These are phyloP conservation scores for Coemansia sp. DNA, from an alignment of 192 early-diverging fungal species.

Conservation along the genomic window DNA sequence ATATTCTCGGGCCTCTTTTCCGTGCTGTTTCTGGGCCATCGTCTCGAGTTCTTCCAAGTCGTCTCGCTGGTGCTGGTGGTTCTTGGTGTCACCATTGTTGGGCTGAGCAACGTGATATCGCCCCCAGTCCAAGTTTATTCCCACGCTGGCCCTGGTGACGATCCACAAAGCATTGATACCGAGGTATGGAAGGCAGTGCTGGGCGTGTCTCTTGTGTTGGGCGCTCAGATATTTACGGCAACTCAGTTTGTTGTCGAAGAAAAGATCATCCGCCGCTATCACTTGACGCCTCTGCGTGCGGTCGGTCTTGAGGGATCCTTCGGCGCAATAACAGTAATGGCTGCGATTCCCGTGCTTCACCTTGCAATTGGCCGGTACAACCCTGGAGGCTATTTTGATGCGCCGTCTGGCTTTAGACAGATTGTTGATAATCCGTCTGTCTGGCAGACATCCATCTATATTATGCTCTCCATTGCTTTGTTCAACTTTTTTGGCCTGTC, in stretches of 20 bases:
- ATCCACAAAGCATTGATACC: slow-evolving; percentile 24
- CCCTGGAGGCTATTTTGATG: slow-evolving; percentile 82
- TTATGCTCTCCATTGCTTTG: slow-evolving; percentile 88
- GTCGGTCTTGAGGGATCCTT: slow-evolving; percentile 94
- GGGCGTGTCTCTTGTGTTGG: slow-evolving; percentile 81
- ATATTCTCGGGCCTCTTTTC: slow-evolving; percentile 92
- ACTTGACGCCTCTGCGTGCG: slow-evolving; percentile 80
- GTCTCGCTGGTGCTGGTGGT: slow-evolving; percentile 80
- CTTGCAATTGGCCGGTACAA: slow-evolving; percentile 62
- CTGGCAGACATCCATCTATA: slow-evolving; percentile 74
- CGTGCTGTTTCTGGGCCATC: slow-evolving; percentile 78
- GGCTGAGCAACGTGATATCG: slow-evolving; percentile 63
- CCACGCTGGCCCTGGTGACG: slow-evolving; percentile 11
- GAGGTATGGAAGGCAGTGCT: slow-evolving; percentile 60
- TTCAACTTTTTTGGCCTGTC: slow-evolving; percentile 96
- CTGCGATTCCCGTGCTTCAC: slow-evolving; percentile 76
- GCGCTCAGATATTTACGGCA: slow-evolving; percentile 92
- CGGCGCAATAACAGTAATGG: slow-evolving; percentile 71
- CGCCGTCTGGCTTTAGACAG: slow-evolving; percentile 71
- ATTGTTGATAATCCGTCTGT: slow-evolving; percentile 62
- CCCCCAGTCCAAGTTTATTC: slow-evolving; percentile 26
- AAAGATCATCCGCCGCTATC: slow-evolving; percentile 80
- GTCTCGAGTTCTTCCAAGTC: slow-evolving; percentile 78
- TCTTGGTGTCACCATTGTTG: slow-evolving; percentile 87
- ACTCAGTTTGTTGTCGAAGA: slow-evolving; percentile 97